These are phyloP conservation scores for Dacryopinax spathularia DNA, from an alignment of 768 basidiomycete species.

Conservation along the genomic window DNA sequence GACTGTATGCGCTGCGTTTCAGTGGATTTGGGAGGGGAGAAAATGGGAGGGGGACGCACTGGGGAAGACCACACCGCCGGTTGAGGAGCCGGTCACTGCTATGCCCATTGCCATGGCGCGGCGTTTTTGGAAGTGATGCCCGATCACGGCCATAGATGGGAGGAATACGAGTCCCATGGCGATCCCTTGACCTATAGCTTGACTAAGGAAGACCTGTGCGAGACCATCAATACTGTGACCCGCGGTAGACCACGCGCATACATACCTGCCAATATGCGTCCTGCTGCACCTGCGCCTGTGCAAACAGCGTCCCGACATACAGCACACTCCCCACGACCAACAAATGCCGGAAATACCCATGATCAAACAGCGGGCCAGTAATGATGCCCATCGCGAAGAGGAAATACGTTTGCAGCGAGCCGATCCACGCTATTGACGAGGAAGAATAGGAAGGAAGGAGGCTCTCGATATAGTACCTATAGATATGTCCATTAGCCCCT, in stretches of 20 bases:
- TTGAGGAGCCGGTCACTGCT: slow-evolving; percentile 39
- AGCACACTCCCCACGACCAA: slow-evolving; percentile 34
- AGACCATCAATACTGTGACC: slow-evolving; percentile 3
- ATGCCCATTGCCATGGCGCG: slow-evolving; percentile 41
- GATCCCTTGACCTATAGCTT: slow-evolving; percentile 37
- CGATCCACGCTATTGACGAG: too few relatives aligned
- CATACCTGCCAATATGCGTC: slow-evolving; percentile 32
- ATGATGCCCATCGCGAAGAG: slow-evolving; percentile 33
- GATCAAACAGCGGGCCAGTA: slow-evolving; percentile 37
- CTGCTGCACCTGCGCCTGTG: slow-evolving; percentile 34
- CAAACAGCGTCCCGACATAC: slow-evolving; percentile 32
- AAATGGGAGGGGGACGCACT: slow-evolving; percentile 25
- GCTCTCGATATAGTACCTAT: too few relatives aligned
- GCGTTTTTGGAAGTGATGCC: slow-evolving; percentile 39
- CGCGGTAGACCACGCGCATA: not conserved
- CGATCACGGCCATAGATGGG: slow-evolving; percentile 35
- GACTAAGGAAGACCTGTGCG: slow-evolving; percentile 36
- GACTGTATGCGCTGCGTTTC: too few relatives aligned
- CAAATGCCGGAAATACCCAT: slow-evolving; percentile 36
- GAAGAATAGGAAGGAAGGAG: too few relatives aligned
- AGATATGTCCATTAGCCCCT: too few relatives aligned
- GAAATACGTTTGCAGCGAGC: slow-evolving; percentile 36
- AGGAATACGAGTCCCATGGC: slow-evolving; percentile 37
- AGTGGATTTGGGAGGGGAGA: slow-evolving; percentile 14
- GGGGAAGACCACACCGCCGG: slow-evolving; percentile 47